Evolutionary conservation across 2,329 filamentous ascomycete genomes (phyloP).

Genomic region (Cytospora mali): DNA sequence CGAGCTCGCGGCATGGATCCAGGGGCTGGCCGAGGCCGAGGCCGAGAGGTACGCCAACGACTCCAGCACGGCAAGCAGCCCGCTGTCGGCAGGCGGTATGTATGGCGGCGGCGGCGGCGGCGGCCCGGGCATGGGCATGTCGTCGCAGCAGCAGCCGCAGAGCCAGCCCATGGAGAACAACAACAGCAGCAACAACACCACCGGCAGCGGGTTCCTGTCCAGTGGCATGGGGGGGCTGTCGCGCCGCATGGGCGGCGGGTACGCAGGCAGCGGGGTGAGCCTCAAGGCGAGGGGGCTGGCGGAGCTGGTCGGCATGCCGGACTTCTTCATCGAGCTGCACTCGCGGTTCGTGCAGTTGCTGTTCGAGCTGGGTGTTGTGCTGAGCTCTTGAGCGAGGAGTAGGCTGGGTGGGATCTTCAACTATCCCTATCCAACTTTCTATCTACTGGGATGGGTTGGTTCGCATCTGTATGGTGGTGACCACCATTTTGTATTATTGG

Average conservation of each 20-base stretch:
- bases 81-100: constrained; percentile 44
- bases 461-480: not conserved
- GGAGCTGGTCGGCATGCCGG: constrained; percentile 66
- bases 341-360: constrained; percentile 64
- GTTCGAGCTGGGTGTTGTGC: constrained; percentile 58
- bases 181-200: constrained; percentile 45
- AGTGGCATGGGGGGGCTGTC: constrained; percentile 57
- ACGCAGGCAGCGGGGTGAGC: constrained; percentile 50
- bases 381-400: constrained; percentile 52
- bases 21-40: constrained; percentile 64
- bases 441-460: too few species aligned
- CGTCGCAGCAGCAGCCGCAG: constrained; percentile 35
- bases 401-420: too few species aligned
- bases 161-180: constrained; percentile 33
- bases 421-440: too few species aligned
- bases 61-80: constrained; percentile 35
- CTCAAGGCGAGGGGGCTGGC: constrained; percentile 63
- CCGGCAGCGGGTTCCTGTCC: constrained; percentile 59
- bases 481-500: not conserved
- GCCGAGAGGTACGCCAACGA: constrained; percentile 57
- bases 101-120: constrained; percentile 43
- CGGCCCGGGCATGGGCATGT: constrained; percentile 34
- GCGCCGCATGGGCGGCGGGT: constrained; percentile 59
- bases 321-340: constrained; percentile 70
- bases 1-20: constrained; percentile 68